phyloP scores from a whole-genome alignment of 2,329 filamentous ascomycete genomes.

The Paecilomyces sp. region DNA sequence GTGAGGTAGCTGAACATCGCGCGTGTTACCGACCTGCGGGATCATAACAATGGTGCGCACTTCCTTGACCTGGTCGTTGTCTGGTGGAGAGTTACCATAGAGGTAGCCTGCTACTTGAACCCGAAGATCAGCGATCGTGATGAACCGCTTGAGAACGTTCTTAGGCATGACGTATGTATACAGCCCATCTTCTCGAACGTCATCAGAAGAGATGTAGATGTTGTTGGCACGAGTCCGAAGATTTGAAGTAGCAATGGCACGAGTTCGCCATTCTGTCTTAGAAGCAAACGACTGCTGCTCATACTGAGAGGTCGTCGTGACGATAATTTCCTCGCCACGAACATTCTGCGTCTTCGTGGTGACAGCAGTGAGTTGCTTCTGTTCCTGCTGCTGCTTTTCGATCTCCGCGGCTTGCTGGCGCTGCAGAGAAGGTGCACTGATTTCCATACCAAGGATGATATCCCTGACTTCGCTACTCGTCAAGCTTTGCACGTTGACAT shows the following conservation, averaged over 20 bases:
- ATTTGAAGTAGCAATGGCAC: conserved; percentile 94
- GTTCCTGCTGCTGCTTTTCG: conserved; percentile 97
- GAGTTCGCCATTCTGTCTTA: conserved; percentile 97
- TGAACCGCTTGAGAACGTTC: conserved; percentile 97
- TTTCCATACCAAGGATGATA: conserved; percentile 99
- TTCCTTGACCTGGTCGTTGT: conserved; percentile 96
- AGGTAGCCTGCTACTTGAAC: conserved; percentile 95
- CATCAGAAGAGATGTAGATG: conserved; percentile 95
- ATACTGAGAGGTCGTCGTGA: conserved; percentile 95
- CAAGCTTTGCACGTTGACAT: conserved; percentile 94
- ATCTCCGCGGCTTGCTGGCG: conserved; percentile 97
- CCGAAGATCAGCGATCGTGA: conserved; percentile 90
- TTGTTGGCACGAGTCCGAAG: conserved; percentile 91
- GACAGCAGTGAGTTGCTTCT: conserved; percentile 90
- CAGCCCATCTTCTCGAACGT: conserved; percentile 78
- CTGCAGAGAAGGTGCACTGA: conserved; percentile 95
- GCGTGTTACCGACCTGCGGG: conserved; percentile 88
- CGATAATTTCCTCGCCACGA: conserved; percentile 94
- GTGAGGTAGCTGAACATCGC: conserved; percentile 84
- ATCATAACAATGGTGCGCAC: conserved; percentile 96
- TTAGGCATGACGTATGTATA: conserved; percentile 98
- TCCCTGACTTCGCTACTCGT: conserved; percentile 96
- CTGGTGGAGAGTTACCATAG: conserved; percentile 84
- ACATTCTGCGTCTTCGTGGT: conserved; percentile 98
- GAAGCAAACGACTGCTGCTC: conserved; percentile 97